These are phyloP conservation scores for Blastomyces emzantsi DNA, from an alignment of 2,329 filamentous ascomycete genomes.

Conservation along the genomic window DNA sequence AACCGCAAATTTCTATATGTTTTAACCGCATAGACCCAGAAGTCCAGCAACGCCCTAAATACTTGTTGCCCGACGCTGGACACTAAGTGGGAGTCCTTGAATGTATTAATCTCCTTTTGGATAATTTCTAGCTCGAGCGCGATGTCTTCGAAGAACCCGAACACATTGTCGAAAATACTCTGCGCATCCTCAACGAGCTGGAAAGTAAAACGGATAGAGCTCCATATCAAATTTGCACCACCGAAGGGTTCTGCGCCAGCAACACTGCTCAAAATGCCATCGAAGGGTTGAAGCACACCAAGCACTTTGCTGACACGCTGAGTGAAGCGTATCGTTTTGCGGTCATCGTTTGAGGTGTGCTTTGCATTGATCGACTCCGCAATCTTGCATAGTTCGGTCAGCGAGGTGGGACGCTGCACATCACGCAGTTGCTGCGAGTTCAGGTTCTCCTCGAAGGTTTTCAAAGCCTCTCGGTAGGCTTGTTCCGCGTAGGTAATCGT, in stretches of 20 bases:
- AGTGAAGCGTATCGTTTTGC: slow-evolving; percentile 19
- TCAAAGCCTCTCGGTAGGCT: slow-evolving; percentile 9
- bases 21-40: slow-evolving; percentile 11
- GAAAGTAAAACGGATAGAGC: slow-evolving; percentile 8
- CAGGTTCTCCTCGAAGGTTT: slow-evolving; percentile 9
- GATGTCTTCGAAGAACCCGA: slow-evolving; percentile 11
- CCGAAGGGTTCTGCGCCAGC: neutral
- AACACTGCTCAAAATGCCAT: slow-evolving; percentile 7
- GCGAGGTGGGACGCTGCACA: slow-evolving; percentile 8
- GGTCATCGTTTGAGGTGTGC: slow-evolving; percentile 24
- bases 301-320: slow-evolving; percentile 1
- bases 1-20: slow-evolving; percentile 9
- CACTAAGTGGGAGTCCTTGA: slow-evolving; percentile 7
- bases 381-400: slow-evolving; percentile 5
- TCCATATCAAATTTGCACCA: slow-evolving; percentile 10
- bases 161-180: slow-evolving; percentile 9
- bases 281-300: slow-evolving; percentile 6
- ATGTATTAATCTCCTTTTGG: slow-evolving; percentile 8
- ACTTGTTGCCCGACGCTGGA: slow-evolving; percentile 5
- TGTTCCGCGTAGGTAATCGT: slow-evolving; percentile 7
- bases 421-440: slow-evolving; percentile 8
- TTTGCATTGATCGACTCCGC: slow-evolving; percentile 17
- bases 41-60: slow-evolving; percentile 6
- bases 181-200: slow-evolving; percentile 7
- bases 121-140: slow-evolving; percentile 9